These are phyloP conservation scores for Larix sibirica DNA, from an alignment of 83 land plant species.

Conservation along the genomic window DNA sequence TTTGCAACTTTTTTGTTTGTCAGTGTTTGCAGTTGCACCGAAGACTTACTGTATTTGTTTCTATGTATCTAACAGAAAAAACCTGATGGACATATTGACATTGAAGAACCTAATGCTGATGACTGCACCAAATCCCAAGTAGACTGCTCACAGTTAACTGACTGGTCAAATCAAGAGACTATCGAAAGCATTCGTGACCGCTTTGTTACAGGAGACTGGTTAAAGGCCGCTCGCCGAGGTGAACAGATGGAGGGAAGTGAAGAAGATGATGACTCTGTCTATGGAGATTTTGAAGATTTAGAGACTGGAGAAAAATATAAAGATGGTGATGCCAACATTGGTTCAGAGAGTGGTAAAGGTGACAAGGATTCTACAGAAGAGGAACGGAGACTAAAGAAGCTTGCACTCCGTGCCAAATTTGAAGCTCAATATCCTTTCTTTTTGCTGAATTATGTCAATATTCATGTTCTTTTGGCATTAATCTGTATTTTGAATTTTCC, in stretches of 20 bases:
- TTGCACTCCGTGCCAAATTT: constrained; percentile 91
- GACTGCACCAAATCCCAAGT: constrained; percentile 72
- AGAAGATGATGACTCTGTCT: constrained; percentile 44
- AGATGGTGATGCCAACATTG: constrained; percentile 13
- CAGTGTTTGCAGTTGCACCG: neutral
- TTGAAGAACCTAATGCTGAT: constrained; percentile 61
- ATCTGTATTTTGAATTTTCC: neutral
- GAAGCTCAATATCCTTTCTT: constrained; percentile 90
- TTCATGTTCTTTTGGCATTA: constrained; percentile 3
- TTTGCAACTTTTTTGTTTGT: neutral
- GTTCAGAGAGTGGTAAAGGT: constrained; percentile 4
- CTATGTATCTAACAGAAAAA: constrained; percentile 27
- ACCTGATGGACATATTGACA: constrained; percentile 25
- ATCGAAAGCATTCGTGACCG: constrained; percentile 81
- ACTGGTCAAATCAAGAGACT: constrained; percentile 66
- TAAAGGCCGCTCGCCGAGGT: constrained; percentile 69
- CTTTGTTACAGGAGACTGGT: constrained; percentile 98
- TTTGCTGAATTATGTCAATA: neutral
- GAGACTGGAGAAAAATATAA: constrained; percentile 59
- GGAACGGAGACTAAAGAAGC: constrained; percentile 90
- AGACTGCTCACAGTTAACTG: constrained; percentile 23
- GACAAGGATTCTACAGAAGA: constrained; percentile 37
- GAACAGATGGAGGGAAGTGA: constrained; percentile 25
- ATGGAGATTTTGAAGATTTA: constrained; percentile 81
- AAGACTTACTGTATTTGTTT: constrained; percentile 1